Base-by-base conservation (phyloP, 352 stramenopile genomes). In the Pythium plurisporium region DNA sequence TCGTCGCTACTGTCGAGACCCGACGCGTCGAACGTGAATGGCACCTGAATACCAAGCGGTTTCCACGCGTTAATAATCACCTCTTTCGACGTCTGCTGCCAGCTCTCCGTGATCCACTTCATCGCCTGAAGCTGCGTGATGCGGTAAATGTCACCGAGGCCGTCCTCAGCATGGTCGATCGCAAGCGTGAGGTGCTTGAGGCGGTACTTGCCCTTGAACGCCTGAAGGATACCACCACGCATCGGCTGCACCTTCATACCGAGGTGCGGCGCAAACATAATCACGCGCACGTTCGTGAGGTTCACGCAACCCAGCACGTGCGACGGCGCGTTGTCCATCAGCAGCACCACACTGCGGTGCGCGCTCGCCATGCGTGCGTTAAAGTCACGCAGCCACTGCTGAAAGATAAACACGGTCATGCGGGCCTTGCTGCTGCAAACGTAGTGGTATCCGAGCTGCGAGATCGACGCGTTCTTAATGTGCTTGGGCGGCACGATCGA, bases 361-460 rank as follows among this genome's bases (percentile, higher is more conserved):
- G 82, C 79, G 48, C 81, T 91, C 12, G 83, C 82, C 84, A 94
- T 94, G 47, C 82, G 81, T 20, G 80, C 79, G 50, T 94, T 94
- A 41, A 94, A 91, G 54, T 92, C 82, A 9, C 82, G 82, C 23
- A 94, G 62, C 84, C 84, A 94, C 52, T 92, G 81, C 72, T 94
- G 82, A 64, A 94, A 94, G 56, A 94, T 92, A 55, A 91, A 90
- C 29, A 92, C 80, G 12, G 84, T 94, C 84, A 94, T 94, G 55
- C 82, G 83, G 19, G 80, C 71, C 64, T 87, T 86, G 68, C 76
- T 86, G 62, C 78, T 91, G 68, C 76, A 87, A 20, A 92, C 78
- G 67, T 94, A 94, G 72, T 94, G 33, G 15, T 38, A 38, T 10
- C 33, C 33, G 33, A 38, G 33, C 15, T 38, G 33, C 33, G 33